Percentiles rank a stretch among this genome's conserved stretches.
Evolutionary conservation across 2,329 filamentous ascomycete species (phyloP).

Genomic region (Diaporthe australafricana): DNA sequence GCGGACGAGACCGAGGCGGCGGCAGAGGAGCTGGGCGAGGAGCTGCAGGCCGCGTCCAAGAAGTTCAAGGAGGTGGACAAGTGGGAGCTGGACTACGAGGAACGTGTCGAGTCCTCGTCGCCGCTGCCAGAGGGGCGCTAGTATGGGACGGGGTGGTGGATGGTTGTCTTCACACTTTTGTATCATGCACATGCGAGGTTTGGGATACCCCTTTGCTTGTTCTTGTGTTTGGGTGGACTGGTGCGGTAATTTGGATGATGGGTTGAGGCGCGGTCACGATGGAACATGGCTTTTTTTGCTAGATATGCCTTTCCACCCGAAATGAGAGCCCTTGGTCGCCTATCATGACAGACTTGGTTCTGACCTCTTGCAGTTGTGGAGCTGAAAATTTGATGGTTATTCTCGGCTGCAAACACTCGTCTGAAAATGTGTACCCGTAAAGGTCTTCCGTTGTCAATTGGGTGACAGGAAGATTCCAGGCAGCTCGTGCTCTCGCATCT

Average conservation of each 20-base stretch:
- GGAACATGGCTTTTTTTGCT: conserved; percentile 23
- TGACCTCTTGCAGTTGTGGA: not conserved
- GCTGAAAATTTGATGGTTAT: conserved; percentile 17
- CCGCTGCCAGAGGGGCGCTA: conserved; percentile 52
- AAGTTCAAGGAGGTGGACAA: conserved; percentile 78
- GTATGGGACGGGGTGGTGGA: not conserved
- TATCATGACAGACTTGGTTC: not conserved
- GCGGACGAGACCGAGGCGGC: conserved; percentile 46
- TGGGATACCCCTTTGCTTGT: conserved; percentile 33
- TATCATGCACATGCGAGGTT: conserved; percentile 30
- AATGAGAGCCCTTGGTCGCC: conserved; percentile 7
- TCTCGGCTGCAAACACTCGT: not conserved
- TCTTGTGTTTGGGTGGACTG: conserved; percentile 10
- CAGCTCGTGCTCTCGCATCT: not conserved
- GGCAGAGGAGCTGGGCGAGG: conserved; percentile 57
- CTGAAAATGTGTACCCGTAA: not conserved
- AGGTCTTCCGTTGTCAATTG: not conserved
- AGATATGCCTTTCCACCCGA: conserved; percentile 16
- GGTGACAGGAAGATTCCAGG: not conserved
- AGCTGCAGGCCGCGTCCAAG: conserved; percentile 68
- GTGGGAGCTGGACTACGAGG: conserved; percentile 77
- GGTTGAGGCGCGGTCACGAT: not conserved
- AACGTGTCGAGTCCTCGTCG: conserved; percentile 67
- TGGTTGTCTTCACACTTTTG: not conserved
- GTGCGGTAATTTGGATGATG: conserved; percentile 21